Evolutionary conservation across 2,329 filamentous ascomycete genomes (phyloP), one percentile per base, ranked within the genome.

Genomic region (Colletotrichum eremochloae): DNA sequence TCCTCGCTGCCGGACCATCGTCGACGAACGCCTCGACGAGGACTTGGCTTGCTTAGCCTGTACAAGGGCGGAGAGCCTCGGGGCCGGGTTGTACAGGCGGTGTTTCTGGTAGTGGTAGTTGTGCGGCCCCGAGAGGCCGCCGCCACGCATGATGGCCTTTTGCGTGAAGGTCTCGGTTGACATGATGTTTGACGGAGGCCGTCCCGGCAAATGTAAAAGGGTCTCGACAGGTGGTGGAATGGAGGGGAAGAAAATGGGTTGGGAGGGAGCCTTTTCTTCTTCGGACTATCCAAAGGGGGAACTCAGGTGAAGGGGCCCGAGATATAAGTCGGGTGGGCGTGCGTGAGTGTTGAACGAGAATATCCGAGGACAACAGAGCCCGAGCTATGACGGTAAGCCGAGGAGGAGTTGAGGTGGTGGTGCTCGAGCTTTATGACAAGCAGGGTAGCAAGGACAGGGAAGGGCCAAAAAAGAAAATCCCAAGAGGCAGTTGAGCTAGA

Each of bases 371-470:
- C 18, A 60, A 36, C 14, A 68, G 53, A 58, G 44, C 57, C 53
- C 44, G 55, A 61, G 63, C 40, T 46, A 53, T 38, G 48, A 66
- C 48, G 15, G 40, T 9, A 24, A 24, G 24, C 24, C 24, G 24
- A 24, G 24, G 24, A 24, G 24, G 24, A 24, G 24, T 24, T 24
- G 46, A 24, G 48, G 67, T 57, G 68, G 70, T 56, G 62, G 62
- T 72, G 70, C 70, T 70, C 70, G 70, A 72, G 60, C 70, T 64
- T 72, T 72, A 72, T 70, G 70, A 72, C 70, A 72, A 65, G 55
- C 66, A 64, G 69, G 66, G 52, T 52, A 63, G 38, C 29, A 64
- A 46, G 60, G 24, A 40, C 57, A 68, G 29, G 50, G 58, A 38
- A 55, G 40, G n/a, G n/a, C 46, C 38, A 42, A 53, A 24, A 60